Evolutionary conservation across 192 early-diverging fungal genomes (phyloP).

Genomic region (Lobosporangium transversale): DNA sequence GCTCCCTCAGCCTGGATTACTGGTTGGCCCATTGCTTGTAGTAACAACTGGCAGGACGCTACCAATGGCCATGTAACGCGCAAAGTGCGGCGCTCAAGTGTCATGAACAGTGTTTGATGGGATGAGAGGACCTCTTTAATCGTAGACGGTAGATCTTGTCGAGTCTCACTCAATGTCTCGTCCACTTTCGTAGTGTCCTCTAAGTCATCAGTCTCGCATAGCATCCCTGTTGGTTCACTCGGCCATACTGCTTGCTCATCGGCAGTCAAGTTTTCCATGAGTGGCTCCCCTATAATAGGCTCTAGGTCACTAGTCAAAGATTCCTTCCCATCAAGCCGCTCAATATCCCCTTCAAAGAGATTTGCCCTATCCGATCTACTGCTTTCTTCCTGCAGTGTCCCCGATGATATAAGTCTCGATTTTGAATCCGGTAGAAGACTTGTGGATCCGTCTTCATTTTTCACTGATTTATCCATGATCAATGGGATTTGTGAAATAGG

Average conservation of each 20-base stretch:
- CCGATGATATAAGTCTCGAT: too few relatives aligned
- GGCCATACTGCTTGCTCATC: not conserved
- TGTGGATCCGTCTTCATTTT: too few relatives aligned
- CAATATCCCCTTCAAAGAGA: too few relatives aligned
- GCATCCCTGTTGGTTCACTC: not conserved
- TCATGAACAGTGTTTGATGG: constrained; percentile 21
- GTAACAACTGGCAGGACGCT: constrained; percentile 57
- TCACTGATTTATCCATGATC: too few relatives aligned
- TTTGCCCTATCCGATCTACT: too few relatives aligned
- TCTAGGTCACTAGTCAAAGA: too few relatives aligned
- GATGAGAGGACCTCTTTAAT: constrained; percentile 24
- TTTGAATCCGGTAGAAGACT: too few relatives aligned
- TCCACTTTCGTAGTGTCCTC: not conserved
- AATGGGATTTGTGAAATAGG: too few relatives aligned
- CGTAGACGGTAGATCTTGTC: constrained; percentile 13
- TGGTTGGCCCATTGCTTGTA: constrained; percentile 62
- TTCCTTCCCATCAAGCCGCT: too few relatives aligned
- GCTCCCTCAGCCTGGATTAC: constrained; percentile 54
- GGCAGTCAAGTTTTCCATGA: too few relatives aligned
- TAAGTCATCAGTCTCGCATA: not conserved
- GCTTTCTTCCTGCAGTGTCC: too few relatives aligned
- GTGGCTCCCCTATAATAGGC: too few relatives aligned
- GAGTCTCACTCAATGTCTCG: not conserved
- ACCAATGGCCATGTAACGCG: constrained; percentile 59
- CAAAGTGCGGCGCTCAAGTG: constrained; percentile 61